Base-by-base conservation (phyloP, 2,329 filamentous ascomycete species). In the Corynespora cassiicola region DNA sequence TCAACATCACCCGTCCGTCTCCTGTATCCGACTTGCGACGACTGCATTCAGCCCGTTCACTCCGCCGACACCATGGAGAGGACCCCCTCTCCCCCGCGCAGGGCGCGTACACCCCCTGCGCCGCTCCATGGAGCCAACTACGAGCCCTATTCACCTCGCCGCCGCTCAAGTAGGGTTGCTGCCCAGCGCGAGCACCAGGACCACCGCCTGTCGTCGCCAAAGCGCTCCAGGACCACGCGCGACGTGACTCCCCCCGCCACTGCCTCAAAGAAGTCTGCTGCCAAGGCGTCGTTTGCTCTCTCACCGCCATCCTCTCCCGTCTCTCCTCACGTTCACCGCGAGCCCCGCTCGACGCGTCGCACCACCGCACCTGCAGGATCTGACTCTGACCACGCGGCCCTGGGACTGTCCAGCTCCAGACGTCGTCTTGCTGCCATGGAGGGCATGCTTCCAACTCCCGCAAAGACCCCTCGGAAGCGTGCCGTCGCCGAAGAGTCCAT, bases 401-500 rank as follows among this genome's bases (percentile, higher is more conserved):
- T 63, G 53, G 44, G 65, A 45, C 20, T 65, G 64, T 36, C 58
- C 66, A 20, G 18, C 16, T 17, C 26, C 26, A 12, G 24, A 11
- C 24, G 27, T 17, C 8, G 21, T 21, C 27, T 14, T 10, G 11
- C 3, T 20, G 31, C 27, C 36, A 17, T 32, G 39, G 36, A 53
- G 38, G 76, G 74, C 47, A 86, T 88, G 78, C 79, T 91, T 29
- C 87, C 86, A 11, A 92, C 88, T 3, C 88, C 88, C 2, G 80
- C 83, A 50, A 91, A 91, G 73, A 92, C 88, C 3, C 88, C 81
- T 3, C 78, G 79, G 66, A 88, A 87, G 73, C 79, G 78, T 48
- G 58, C 69, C 3, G 56, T 65, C 22, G 39, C 74, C 15, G 56
- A 63, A 28, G 56, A 65, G 10, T 69, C 75, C 40, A 56, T 77